Evolutionary conservation across 164 flowering plant species (phyloP).

Genomic region (Aristolochia californica): DNA sequence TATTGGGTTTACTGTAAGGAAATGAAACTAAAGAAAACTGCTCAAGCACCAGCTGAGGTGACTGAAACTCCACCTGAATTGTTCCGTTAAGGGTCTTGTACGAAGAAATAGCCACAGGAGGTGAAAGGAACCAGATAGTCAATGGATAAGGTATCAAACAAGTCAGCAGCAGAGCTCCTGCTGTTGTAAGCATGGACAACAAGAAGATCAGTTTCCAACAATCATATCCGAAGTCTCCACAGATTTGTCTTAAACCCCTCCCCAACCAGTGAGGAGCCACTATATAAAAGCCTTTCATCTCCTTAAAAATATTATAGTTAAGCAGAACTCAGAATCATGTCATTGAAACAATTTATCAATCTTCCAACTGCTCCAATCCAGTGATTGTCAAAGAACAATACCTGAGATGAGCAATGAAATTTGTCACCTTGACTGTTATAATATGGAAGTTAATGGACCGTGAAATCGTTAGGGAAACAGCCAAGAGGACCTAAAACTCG

Average conservation of each 20-base stretch:
- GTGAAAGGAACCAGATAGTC: constrained; percentile 24
- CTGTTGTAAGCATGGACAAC: constrained; percentile 31
- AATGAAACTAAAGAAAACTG: constrained; percentile 10
- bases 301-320: no score
- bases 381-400: no score
- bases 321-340: no score
- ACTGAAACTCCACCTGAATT: constrained; percentile 8
- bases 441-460: no score
- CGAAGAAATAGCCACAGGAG: constrained; percentile 16
- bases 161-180: constrained; percentile 36
- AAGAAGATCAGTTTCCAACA: constrained; percentile 47
- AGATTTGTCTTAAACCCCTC: constrained; percentile 4
- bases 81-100: constrained; percentile 18
- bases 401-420: no score
- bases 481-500: no score
- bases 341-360: no score
- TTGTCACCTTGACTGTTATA: no score
- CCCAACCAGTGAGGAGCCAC: neutral
- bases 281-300: no score
- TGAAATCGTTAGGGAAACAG: no score
- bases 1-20: constrained; percentile 22
- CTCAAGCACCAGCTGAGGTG: constrained; percentile 15
- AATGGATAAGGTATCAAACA: constrained; percentile 35
- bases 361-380: no score
- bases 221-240: constrained; percentile 19